phyloP scores from a whole-genome alignment of 139 green algal species.

The Nannochloris sp. region DNA sequence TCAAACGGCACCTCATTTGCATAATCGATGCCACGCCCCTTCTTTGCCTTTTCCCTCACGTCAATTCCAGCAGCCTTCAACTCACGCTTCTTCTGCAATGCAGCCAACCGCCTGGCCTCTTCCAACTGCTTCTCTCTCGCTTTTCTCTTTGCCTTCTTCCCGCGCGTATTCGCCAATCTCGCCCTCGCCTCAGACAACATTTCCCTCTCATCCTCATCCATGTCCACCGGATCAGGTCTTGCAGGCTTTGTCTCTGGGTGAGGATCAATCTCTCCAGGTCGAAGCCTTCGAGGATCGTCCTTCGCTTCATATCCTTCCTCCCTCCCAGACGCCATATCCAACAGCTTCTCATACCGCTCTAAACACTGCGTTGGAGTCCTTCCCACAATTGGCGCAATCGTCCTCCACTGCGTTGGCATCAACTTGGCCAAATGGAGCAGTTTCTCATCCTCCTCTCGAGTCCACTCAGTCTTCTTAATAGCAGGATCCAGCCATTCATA shows the following conservation, averaged over 20 bases:
- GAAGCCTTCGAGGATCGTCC: constrained; percentile 87
- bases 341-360: constrained; percentile 86
- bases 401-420: constrained; percentile 98
- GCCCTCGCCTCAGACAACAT: constrained; percentile 96
- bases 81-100: constrained; percentile 93
- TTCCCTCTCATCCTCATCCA: constrained; percentile 99
- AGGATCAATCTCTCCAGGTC: constrained; percentile 96
- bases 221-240: constrained; percentile 90
- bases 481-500: constrained; percentile 97
- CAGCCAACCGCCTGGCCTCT: constrained; percentile 86
- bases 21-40: constrained; percentile 64
- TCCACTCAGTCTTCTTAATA: constrained; percentile 99
- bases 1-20: constrained; percentile 90
- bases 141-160: constrained; percentile 99
- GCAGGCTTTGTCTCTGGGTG: constrained; percentile 95
- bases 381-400: constrained; percentile 96
- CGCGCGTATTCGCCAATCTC: constrained; percentile 92
- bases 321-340: constrained; percentile 67
- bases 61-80: constrained; percentile 76
- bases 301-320: constrained; percentile 77
- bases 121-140: constrained; percentile 95
- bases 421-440: constrained; percentile 98
- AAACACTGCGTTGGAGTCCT: constrained; percentile 93
- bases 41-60: constrained; percentile 23
- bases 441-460: constrained; percentile 99